Base-by-base conservation (phyloP, 164 flowering plant species). In the Magnolia kwangsiensis region DNA sequence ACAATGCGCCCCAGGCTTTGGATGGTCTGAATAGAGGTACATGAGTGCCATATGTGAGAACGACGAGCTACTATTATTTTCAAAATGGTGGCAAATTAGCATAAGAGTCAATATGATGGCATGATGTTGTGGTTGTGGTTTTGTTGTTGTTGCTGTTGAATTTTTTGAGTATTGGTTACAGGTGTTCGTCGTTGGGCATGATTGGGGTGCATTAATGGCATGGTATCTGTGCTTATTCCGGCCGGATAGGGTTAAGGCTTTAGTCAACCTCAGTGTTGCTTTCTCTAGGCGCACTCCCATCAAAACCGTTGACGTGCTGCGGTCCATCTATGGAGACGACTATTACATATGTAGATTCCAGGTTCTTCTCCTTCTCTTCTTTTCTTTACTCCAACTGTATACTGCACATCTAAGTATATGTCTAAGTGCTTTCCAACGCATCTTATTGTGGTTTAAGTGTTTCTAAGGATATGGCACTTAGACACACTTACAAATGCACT, bases 131-230 rank as follows among this genome's bases (percentile, higher is more conserved):
- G 45, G 45, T 5, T 37, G 45, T 5, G 7, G 45, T 37, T 37
- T 7, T 37, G 45, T 37, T 37, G 45, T 37, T 37, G 45, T 37
- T 37, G 7, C 45, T 4, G 45, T 37, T 37, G 45, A 37, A 0
- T 37, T 27, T 59, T 61, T 8, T 18, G 45, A 45, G 63, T 31
- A 4, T 29, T 51, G 72, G 13, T 55, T 82, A 24, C 82, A 87
- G 83, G 96, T 89, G 55, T 91, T 88, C 73, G 90, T 92, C 14
- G 98, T 91, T 19, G 96, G 87, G 0, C 95, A 91, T 69, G 96
- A 93, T 70, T 90, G 91, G 93, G 98, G 98, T 0, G 95, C 98
- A 0, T 0, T 72, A 7, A 73, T 91, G 1, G 92, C 91, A 16
- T 93, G 98, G 98, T n/a, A 78, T 63, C 74, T 92, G 27, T 87